phyloP scores from a whole-genome alignment of 2,329 filamentous ascomycete genomes.

The Cladosporium cucumerinum region DNA sequence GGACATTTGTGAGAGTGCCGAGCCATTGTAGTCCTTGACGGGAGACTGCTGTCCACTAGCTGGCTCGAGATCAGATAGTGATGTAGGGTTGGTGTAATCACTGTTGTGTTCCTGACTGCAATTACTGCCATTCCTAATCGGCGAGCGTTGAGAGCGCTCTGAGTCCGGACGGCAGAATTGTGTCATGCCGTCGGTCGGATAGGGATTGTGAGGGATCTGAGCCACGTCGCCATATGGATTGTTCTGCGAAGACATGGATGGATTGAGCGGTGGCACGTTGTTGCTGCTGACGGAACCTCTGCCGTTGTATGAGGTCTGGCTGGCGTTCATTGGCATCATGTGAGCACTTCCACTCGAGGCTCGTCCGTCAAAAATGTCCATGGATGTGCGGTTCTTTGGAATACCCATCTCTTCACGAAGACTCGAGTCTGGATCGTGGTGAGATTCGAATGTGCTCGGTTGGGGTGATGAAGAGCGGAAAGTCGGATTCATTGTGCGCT shows the following conservation, averaged over 20 bases:
- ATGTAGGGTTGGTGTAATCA: conserved; percentile 85
- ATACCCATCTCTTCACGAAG: conserved; percentile 67
- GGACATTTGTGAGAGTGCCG: conserved; percentile 31
- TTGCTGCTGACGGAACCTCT: conserved; percentile 14
- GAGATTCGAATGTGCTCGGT: conserved; percentile 86
- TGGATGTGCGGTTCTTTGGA: conserved; percentile 37
- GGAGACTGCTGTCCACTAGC: conserved; percentile 72
- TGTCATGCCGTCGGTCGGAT: conserved; percentile 93
- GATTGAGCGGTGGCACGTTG: conserved; percentile 18
- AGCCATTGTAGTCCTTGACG: conserved; percentile 54
- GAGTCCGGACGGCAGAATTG: conserved; percentile 82
- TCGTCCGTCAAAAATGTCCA: conserved; percentile 31
- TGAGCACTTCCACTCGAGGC: conserved; percentile 15
- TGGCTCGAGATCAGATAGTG: conserved; percentile 80
- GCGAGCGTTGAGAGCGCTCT: conserved; percentile 64
- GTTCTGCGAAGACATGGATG: conserved; percentile 17
- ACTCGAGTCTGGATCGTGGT: conserved; percentile 78
- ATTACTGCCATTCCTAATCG: conserved; percentile 73
- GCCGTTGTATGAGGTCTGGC: background rate
- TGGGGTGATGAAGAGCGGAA: conserved; percentile 96
- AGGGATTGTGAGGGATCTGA: conserved; percentile 82
- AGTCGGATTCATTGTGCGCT: conserved; percentile 88
- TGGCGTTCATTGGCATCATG: background rate
- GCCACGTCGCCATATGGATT: conserved; percentile 63
- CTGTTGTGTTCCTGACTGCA: conserved; percentile 68